Conservation (phyloP, 1,284 basidiomycete genomes). For the Leccinum cinnamomeum region DNA sequence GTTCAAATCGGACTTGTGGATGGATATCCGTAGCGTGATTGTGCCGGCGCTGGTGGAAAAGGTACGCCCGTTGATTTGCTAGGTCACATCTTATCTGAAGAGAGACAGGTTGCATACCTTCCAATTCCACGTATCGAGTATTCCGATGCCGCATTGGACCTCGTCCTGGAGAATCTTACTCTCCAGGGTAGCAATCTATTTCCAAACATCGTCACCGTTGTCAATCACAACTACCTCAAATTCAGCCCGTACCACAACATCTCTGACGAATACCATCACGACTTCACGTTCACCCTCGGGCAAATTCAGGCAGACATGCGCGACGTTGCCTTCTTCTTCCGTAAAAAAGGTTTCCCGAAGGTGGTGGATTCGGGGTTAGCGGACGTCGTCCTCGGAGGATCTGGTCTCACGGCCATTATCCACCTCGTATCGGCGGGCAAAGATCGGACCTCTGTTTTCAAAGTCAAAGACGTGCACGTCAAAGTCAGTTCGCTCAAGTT, state of each 20-base stretch:
- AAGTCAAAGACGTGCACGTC: slow-evolving; percentile 75
- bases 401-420: slow-evolving; percentile 66
- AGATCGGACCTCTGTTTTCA: slow-evolving; percentile 73
- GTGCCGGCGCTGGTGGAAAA: slow-evolving; percentile 76
- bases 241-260: slow-evolving; percentile 74
- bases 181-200: slow-evolving; percentile 83
- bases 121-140: slow-evolving; percentile 93
- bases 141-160: slow-evolving; percentile 81
- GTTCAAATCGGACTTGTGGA: slow-evolving; percentile 91
- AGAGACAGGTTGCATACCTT: slow-evolving; percentile 74
- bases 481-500: slow-evolving; percentile 88
- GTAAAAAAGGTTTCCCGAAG: slow-evolving; percentile 79
- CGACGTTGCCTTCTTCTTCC: slow-evolving; percentile 88
- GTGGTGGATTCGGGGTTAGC: slow-evolving; percentile 89
- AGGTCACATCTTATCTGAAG: not conserved
- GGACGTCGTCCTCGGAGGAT: slow-evolving; percentile 85
- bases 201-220: slow-evolving; percentile 79
- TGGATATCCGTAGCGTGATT: slow-evolving; percentile 81
- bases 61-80: slow-evolving; percentile 36
- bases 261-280: slow-evolving; percentile 62
- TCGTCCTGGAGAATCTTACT: slow-evolving; percentile 92
- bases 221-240: slow-evolving; percentile 82
- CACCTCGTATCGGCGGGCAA: slow-evolving; percentile 66
- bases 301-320: slow-evolving; percentile 96
- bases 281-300: slow-evolving; percentile 67